Conservation (phyloP, 441 rosid species). For the Pelargonium citronellum region DNA sequence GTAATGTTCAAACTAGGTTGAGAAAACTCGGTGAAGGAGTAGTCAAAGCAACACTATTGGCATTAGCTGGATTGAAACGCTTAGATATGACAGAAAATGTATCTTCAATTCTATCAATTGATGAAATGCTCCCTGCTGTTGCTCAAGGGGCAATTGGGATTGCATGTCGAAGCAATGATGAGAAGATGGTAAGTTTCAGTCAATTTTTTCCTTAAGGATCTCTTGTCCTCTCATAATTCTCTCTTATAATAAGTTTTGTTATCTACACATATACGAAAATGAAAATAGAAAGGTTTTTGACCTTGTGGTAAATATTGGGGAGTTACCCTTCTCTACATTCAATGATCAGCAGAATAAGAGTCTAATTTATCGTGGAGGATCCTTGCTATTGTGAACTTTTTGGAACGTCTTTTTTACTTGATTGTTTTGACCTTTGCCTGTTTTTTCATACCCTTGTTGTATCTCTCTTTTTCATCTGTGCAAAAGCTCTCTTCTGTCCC, state of each 20-base stretch:
- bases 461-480: not conserved
- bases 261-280: too few species aligned
- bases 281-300: too few species aligned
- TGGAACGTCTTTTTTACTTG: not conserved
- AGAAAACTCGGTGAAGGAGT: conserved; percentile 76
- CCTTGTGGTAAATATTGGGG: too few species aligned
- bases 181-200: conserved; percentile 57
- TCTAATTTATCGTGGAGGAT: too few species aligned
- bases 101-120: conserved; percentile 59
- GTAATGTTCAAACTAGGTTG: conserved; percentile 90
- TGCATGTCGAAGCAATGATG: conserved; percentile 74
- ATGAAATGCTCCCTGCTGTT: conserved; percentile 98
- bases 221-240: not conserved
- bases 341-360: too few species aligned
- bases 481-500: not conserved
- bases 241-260: not conserved
- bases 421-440: not conserved
- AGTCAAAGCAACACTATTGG: conserved; percentile 81
- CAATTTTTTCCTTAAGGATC: not conserved
- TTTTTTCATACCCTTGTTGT: not conserved
- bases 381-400: too few species aligned
- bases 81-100: conserved; percentile 82
- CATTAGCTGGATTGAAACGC: conserved; percentile 95
- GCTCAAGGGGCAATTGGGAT: conserved; percentile 99
- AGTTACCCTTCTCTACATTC: too few species aligned